phyloP scores from a whole-genome alignment of 2,329 filamentous ascomycete genomes.

The Fusarium sp. region DNA sequence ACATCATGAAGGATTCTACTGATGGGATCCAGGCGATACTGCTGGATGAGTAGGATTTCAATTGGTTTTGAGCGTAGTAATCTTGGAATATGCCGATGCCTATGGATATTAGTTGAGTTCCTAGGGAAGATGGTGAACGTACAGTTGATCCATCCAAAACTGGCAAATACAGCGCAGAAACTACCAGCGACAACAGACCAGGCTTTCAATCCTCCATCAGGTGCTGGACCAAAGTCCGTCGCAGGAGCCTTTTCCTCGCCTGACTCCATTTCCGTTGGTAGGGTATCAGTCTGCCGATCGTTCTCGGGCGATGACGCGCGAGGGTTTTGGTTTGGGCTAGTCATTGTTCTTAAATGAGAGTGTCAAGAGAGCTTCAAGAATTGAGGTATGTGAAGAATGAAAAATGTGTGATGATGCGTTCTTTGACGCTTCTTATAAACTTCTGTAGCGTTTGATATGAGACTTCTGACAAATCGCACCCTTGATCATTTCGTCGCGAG shows the following conservation, averaged over 20 bases:
- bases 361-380: too few species aligned
- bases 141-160: constrained; percentile 27
- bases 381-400: too few species aligned
- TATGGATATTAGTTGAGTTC: background rate
- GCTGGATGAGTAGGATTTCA: constrained; percentile 4
- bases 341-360: background rate
- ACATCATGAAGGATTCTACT: constrained; percentile 18
- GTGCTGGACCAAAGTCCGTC: background rate
- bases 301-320: background rate
- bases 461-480: constrained; percentile 17
- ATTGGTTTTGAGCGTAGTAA: constrained; percentile 9
- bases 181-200: constrained; percentile 8
- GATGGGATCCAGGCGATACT: constrained; percentile 18
- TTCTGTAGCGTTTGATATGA: background rate
- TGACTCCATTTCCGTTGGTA: background rate
- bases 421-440: constrained; percentile 2
- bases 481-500: background rate
- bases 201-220: constrained; percentile 10
- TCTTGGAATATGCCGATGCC: constrained; percentile 25
- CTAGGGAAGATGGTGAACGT: accelerated
- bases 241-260: background rate
- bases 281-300: background rate
- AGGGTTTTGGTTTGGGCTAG: background rate
- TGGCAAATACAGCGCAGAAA: constrained; percentile 12
- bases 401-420: background rate